Conservation (phyloP, 495 filamentous ascomycete genomes). For the Penicillium paradoxum region DNA sequence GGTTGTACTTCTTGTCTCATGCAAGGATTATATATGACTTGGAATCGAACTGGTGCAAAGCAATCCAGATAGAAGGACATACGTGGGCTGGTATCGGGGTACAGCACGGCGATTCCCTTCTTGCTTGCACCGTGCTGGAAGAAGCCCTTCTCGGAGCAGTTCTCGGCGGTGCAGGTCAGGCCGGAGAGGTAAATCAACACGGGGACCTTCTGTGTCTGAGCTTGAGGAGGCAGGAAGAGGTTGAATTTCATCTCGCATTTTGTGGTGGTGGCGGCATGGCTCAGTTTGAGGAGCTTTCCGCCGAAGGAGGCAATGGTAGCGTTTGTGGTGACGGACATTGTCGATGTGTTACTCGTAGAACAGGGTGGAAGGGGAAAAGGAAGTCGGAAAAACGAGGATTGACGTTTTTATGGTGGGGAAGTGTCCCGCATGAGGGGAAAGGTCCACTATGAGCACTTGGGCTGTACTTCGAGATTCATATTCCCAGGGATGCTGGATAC, state of each 20-base stretch:
- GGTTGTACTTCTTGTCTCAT: neutral
- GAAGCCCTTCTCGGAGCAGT: constrained; percentile 92
- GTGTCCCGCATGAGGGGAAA: constrained; percentile 8
- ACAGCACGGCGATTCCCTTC: constrained; percentile 80
- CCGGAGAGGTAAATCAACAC: constrained; percentile 94
- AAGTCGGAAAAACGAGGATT: neutral
- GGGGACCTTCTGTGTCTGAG: constrained; percentile 58
- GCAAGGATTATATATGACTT: neutral
- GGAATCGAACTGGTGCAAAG: neutral
- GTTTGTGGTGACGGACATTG: constrained; percentile 84
- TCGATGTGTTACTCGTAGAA: constrained; percentile 1
- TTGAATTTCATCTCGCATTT: constrained; percentile 65
- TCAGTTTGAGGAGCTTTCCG: constrained; percentile 90
- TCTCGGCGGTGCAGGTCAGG: constrained; percentile 91
- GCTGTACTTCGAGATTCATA: too few species aligned
- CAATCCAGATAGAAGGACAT: constrained; percentile 21
- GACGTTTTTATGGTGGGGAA: constrained; percentile 5
- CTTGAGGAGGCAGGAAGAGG: constrained; percentile 61
- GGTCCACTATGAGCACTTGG: neutral
- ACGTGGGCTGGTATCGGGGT: constrained; percentile 93
- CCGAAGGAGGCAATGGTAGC: constrained; percentile 89
- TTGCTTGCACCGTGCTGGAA: constrained; percentile 76
- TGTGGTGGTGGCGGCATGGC: constrained; percentile 67
- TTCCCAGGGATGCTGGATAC: too few species aligned
- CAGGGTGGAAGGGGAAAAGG: neutral